Base-by-base conservation (phyloP, 2,329 filamentous ascomycete species). In the Phialocephala subalpina region DNA sequence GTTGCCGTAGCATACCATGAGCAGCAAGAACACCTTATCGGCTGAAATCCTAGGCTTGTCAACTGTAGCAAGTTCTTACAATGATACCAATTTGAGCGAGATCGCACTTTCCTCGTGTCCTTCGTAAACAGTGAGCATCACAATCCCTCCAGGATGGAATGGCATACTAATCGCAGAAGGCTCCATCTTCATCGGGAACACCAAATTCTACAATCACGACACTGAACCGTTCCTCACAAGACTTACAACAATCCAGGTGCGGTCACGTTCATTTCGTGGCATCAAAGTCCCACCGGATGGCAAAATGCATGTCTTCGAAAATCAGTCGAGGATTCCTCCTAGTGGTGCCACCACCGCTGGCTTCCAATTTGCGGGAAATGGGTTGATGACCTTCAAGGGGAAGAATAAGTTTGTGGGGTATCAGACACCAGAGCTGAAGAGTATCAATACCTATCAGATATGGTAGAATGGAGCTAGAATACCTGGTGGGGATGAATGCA, bases 331-430 rank as follows among this genome's bases (percentile, higher is more conserved):
- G 6, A 42, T 59, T 22, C 58, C 53, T 60, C 20, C 40, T n/a
- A 2, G 35, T 29, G 18, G 12, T 52, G 4, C 25, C n/a, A 33
- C 0, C 33, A 22, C 20, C 35, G 53, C 35, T 33, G 22, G 8
- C 9, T 25, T 42, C 47, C 53, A 22, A 27, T 55, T 42, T n/a
- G 18, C 12, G 12, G 9, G 18, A 35, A 16, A 56, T n/a, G 45
- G 55, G 38, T 29, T 49, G 53, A 58, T 47, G 33, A 14, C 20
- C n/a, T 49, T 29, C 22, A 18, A 40, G 74, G 91, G 92, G 77
- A 94, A 33, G 29, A 33, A 33, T 33, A 33, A 42, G 18, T 18
- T n/a, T 95, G 92, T 42, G 2, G 40, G 40, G 2, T 42, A 16
- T 42, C 40, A 42, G 18, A 42, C 16, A n/a, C 40, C n/a, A 18